These are phyloP conservation scores for Ceratobasidium sp. DNA, from an alignment of 1,284 basidiomycete species.

Conservation along the genomic window DNA sequence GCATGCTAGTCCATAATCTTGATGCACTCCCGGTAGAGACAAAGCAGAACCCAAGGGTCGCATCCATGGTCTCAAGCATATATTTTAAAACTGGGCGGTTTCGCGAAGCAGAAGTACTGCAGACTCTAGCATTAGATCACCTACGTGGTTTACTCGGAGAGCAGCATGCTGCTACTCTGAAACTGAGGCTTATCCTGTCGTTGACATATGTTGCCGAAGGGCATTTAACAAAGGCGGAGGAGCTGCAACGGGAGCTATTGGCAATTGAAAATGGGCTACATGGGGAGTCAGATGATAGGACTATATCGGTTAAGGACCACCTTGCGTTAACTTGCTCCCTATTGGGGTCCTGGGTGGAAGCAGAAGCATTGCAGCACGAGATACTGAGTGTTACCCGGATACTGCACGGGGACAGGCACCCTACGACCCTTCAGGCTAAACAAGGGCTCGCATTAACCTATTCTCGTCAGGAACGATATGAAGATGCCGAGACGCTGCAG, in stretches of 20 bases:
- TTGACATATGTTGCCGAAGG: too few species aligned
- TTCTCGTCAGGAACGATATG: neutral
- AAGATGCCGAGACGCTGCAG: neutral
- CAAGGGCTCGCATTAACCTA: neutral
- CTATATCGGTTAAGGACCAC: too few species aligned
- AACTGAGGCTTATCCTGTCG: too few species aligned
- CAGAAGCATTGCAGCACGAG: neutral
- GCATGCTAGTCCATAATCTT: neutral
- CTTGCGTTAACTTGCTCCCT: neutral
- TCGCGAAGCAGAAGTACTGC: constrained; percentile 3
- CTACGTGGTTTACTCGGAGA: too few species aligned
- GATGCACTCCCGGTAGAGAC: neutral
- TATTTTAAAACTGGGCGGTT: neutral
- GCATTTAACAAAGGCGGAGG: too few species aligned
- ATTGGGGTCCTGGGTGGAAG: neutral
- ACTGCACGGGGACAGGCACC: constrained; percentile 1
- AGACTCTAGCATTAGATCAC: too few species aligned
- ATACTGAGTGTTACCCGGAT: neutral
- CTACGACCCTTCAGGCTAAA: neutral
- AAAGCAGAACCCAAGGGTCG: neutral
- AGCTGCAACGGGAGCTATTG: too few species aligned
- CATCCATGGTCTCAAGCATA: neutral
- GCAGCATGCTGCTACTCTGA: too few species aligned
- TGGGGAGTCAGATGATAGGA: too few species aligned
- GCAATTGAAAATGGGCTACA: too few species aligned